Conservation (phyloP, 2,329 filamentous ascomycete species). For the Cladorrhinum sp. region DNA sequence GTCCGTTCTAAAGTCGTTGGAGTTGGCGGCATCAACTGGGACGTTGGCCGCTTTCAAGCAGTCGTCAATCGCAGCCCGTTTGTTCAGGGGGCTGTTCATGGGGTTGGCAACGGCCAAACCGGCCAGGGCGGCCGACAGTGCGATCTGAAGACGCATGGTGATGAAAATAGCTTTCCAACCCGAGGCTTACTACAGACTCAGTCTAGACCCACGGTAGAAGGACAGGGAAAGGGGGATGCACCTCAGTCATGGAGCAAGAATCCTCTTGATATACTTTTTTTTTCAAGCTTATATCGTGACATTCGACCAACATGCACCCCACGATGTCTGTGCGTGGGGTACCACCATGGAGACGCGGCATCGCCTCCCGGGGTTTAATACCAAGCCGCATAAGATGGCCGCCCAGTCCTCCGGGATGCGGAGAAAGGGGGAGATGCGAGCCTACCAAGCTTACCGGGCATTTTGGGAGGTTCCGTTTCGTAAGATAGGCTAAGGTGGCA, state of each 20-base stretch:
- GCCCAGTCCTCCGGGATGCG: constrained; percentile 18
- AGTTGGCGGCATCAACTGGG: constrained; percentile 25
- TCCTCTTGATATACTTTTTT: not conserved
- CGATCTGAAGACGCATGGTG: constrained; percentile 17
- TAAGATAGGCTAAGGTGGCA: constrained; percentile 1
- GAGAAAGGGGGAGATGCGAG: constrained; percentile 9
- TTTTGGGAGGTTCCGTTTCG: not conserved
- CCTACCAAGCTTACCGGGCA: constrained; percentile 7
- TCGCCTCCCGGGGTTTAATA: constrained; percentile 19
- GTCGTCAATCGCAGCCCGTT: constrained; percentile 30
- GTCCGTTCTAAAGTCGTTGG: constrained; percentile 28
- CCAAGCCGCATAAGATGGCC: constrained; percentile 14
- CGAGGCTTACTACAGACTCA: not conserved
- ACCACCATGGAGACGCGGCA: constrained; percentile 18
- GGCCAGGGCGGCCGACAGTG: constrained; percentile 20
- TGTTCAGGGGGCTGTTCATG: constrained; percentile 10
- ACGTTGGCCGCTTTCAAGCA: constrained; percentile 29
- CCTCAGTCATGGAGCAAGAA: not conserved
- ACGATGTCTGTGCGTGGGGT: constrained; percentile 14
- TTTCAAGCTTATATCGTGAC: not conserved
- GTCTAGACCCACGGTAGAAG: not conserved
- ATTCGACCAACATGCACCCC: not conserved
- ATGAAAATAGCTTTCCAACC: not conserved
- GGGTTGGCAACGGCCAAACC: constrained; percentile 25
- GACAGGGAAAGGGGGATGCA: not conserved